Evolutionary conservation across 345 rosid genomes (phyloP).

Genomic region (Laguncularia racemosa): DNA sequence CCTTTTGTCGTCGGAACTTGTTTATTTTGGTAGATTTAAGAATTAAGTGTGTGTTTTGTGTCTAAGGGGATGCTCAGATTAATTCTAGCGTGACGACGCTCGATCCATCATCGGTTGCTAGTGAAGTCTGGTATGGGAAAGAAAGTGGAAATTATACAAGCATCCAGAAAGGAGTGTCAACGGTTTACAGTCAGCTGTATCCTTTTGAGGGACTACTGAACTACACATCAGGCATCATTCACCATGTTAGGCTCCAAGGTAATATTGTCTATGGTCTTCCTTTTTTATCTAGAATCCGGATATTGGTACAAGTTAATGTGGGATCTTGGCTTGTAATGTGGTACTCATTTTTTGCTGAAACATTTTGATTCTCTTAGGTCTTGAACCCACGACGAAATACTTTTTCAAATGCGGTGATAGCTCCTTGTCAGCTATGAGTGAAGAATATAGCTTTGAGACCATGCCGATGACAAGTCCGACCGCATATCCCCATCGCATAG

Average conservation of each 20-base stretch:
- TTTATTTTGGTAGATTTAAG: too few relatives aligned
- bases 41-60: background rate
- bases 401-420: conserved; percentile 74
- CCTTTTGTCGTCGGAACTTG: too few relatives aligned
- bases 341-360: background rate
- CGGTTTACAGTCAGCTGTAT: conserved; percentile 69
- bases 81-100: conserved; percentile 51
- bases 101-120: conserved; percentile 42
- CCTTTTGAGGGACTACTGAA: conserved; percentile 73
- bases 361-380: conserved; percentile 26
- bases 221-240: conserved; percentile 80
- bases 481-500: conserved; percentile 58
- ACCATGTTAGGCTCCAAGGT: conserved; percentile 74
- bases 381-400: conserved; percentile 53
- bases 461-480: conserved; percentile 39
- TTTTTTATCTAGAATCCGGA: background rate
- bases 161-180: conserved; percentile 38
- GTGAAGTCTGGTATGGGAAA: conserved; percentile 73
- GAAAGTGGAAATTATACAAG: conserved; percentile 33
- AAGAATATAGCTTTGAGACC: conserved; percentile 46
- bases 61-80: conserved; percentile 62
- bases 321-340: too few relatives aligned
- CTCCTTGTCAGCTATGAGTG: conserved; percentile 67
- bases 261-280: background rate
- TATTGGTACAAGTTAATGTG: background rate